These are phyloP conservation scores for Haplographium delicatum DNA, from an alignment of 495 filamentous ascomycete species.

Conservation along the genomic window DNA sequence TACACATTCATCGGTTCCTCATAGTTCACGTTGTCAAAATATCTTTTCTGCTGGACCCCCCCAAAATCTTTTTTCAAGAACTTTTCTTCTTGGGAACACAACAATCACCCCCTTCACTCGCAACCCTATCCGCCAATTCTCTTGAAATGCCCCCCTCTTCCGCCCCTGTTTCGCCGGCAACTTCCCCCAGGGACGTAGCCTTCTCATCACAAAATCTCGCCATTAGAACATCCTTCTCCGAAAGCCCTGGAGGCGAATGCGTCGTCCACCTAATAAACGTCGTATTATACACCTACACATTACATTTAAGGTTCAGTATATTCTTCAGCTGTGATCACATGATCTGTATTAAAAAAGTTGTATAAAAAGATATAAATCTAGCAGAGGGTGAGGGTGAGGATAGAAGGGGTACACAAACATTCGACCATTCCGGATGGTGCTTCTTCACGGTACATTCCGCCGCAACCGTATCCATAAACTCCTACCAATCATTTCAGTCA, in stretches of 20 bases:
- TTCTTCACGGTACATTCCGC: conserved; percentile 49
- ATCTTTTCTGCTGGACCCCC: not conserved
- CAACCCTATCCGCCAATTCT: conserved; percentile 34
- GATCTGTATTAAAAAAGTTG: no score
- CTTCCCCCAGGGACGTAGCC: conserved; percentile 46
- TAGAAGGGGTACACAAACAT: conserved; percentile 35
- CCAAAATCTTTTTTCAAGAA: not conserved
- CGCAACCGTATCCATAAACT: conserved; percentile 56
- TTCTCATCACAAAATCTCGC: conserved; percentile 62
- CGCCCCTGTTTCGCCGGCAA: conserved; percentile 1
- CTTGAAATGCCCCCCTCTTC: conserved; percentile 9
- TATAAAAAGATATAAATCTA: no score
- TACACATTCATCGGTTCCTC: not conserved
- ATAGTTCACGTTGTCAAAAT: conserved; percentile 6
- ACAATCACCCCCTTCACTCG: conserved; percentile 37
- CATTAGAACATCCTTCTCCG: conserved; percentile 58
- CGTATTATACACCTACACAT: conserved; percentile 51
- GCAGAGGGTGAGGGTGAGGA: not conserved
- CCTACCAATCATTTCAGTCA: conserved; percentile 28
- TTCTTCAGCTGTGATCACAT: not conserved
- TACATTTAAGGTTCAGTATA: not conserved
- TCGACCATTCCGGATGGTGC: conserved; percentile 62
- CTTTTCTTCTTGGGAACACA: conserved; percentile 36
- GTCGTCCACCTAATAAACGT: conserved; percentile 69
- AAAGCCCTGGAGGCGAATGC: conserved; percentile 66